Base-by-base conservation (phyloP, 345 rosid species). In the Anastatica hierochuntica region DNA sequence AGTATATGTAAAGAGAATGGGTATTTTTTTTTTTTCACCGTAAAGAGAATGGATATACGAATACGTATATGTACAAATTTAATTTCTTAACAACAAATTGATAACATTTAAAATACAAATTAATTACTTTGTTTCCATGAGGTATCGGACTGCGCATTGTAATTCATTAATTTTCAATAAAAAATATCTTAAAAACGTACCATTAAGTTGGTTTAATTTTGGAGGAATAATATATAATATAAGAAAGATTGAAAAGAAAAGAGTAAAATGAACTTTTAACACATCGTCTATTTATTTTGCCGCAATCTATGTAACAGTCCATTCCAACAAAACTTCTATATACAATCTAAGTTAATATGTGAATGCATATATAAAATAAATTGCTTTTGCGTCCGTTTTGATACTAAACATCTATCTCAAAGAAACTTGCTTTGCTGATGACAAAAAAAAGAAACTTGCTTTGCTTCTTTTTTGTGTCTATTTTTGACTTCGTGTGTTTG, bases 401-500 rank as follows among this genome's bases (percentile, higher is more conserved):
- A 21, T 21, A 21, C 8, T 21, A 21, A 2, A 21, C 5, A 21
- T 21, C 2, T 21, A 21, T 21, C 24, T 21, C 2, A 21, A 2
- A 21, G 24, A 2, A 21, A 21, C 24, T 21, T 21, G 24, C 24
- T 21, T 21, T 21, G 2, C 3, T 5, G 24, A 21, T 21, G 24
- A 2, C 5, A 21, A 21, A 21, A 2, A 2, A 23, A 45, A 52
- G 36, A 18, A 62, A 34, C 31, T 43, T 51, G 51, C 37, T 15
- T 42, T 26, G 42, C 52, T 43, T 51, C 31, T 13, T 34, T 52
- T 46, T 16, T 42, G 11, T 34, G 52, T 62, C 38, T 43, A 62
- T 17, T 43, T 62, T 52, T 62, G 66, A 62, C 59, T 62, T 52
- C 7, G 31, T 33, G 26, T 33, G n/a, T 23, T 31, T 36, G 20